phyloP scores from a whole-genome alignment of 2,329 filamentous ascomycete genomes.

The Curvularia lunata region DNA sequence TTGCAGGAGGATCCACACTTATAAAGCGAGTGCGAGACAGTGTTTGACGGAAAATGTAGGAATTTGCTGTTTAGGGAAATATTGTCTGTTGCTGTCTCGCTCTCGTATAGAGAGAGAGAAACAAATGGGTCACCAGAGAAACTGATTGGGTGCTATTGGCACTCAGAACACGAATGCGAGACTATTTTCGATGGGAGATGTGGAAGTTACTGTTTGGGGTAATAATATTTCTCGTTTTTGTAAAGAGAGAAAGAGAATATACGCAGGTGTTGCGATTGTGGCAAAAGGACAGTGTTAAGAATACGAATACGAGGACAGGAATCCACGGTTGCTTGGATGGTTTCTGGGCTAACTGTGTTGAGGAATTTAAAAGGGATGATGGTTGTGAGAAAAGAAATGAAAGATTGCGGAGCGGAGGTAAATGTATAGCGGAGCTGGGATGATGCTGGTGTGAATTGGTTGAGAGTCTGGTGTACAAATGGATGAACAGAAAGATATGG shows the following conservation, averaged over 20 bases:
- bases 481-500: background rate
- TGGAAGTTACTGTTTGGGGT: background rate
- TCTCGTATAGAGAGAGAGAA: background rate
- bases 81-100: background rate
- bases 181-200: background rate
- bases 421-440: background rate
- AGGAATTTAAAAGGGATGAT: background rate
- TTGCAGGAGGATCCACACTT: background rate
- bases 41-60: background rate
- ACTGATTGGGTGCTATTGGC: background rate
- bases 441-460: background rate
- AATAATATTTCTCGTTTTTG: too few relatives aligned
- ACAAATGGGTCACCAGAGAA: background rate
- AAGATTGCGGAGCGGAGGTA: background rate
- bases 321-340: background rate
- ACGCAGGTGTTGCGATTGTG: background rate
- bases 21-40: background rate
- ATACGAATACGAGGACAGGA: slow-evolving; percentile 1
- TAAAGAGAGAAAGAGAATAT: background rate
- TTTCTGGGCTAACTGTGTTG: background rate
- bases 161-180: background rate
- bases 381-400: background rate
- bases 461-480: background rate
- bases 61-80: background rate
- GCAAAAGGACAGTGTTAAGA: background rate